Evolutionary conservation across 2,329 filamentous ascomycete genomes (phyloP).

Genomic region (Alternaria viburni): DNA sequence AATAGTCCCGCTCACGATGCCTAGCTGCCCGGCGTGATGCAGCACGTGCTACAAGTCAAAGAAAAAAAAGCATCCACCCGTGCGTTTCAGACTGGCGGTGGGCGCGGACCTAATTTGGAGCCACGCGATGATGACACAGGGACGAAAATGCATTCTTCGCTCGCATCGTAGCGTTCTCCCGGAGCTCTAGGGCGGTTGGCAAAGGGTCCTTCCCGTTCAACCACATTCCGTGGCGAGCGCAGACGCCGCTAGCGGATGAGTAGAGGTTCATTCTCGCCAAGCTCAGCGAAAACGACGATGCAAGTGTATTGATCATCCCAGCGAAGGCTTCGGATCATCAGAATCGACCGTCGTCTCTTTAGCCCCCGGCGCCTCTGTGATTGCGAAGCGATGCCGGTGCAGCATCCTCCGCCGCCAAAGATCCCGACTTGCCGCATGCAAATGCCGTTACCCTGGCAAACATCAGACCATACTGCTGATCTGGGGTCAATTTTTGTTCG

Average conservation of each 20-base stretch:
- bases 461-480: slow-evolving; percentile 24
- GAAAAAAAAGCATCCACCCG: slow-evolving; percentile 12
- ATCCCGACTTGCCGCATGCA: slow-evolving; percentile 19
- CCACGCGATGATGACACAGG: slow-evolving; percentile 11
- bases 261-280: slow-evolving; percentile 12
- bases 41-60: slow-evolving; percentile 20
- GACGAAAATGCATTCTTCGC: slow-evolving; percentile 1
- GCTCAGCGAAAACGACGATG: slow-evolving; percentile 8
- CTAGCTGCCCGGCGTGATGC: slow-evolving; percentile 12
- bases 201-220: slow-evolving; percentile 4
- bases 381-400: slow-evolving; percentile 14
- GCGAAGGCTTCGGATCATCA: background rate
- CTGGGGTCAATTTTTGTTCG: slow-evolving; percentile 4
- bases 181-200: background rate
- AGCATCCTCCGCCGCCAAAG: slow-evolving; percentile 6
- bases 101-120: slow-evolving; percentile 3
- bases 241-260: slow-evolving; percentile 2
- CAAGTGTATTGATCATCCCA: background rate
- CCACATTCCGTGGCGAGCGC: slow-evolving; percentile 4
- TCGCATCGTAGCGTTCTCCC: slow-evolving; percentile 8
- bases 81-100: slow-evolving; percentile 19
- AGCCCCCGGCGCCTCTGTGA: slow-evolving; percentile 13
- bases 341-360: background rate
- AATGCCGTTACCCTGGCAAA: slow-evolving; percentile 25
- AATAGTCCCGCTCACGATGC: slow-evolving; percentile 8